These are phyloP conservation scores for Cystobasidium ongulense DNA, from an alignment of 768 basidiomycete species.

Conservation along the genomic window DNA sequence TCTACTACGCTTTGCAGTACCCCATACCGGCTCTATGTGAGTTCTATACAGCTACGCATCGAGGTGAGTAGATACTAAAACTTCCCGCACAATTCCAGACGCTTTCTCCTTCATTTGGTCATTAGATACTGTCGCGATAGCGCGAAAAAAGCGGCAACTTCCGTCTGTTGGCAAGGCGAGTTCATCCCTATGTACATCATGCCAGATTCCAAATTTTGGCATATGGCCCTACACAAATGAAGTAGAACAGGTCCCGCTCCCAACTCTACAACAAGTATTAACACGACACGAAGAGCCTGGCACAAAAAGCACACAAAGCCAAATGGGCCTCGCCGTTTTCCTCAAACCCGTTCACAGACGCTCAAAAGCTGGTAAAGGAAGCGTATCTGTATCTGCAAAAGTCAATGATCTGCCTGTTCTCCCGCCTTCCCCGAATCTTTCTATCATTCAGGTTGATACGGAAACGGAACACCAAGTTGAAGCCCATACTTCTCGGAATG, in stretches of 20 bases:
- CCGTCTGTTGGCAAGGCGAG: background rate
- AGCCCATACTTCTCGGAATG: too few species aligned
- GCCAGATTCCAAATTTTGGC: background rate
- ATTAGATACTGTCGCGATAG: background rate
- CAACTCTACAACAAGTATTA: background rate
- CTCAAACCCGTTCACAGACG: background rate
- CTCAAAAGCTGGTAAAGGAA: background rate
- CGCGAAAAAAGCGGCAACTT: background rate
- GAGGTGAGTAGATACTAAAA: background rate
- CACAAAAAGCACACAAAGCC: background rate
- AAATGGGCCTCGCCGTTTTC: background rate
- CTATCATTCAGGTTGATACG: background rate
- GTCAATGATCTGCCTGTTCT: background rate
- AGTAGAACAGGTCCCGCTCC: background rate
- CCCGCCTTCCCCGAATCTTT: background rate
- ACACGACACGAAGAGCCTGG: background rate
- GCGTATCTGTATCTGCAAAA: background rate
- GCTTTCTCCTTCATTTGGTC: constrained; percentile 3
- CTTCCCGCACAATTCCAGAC: background rate
- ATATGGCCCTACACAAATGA: background rate
- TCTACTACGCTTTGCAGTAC: constrained; percentile 1
- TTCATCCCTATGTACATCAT: background rate
- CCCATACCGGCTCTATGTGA: background rate
- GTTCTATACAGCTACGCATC: background rate
- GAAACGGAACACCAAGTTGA: background rate